Percentiles rank a stretch among this genome's conserved stretches.
Conservation (phyloP, 345 rosid species). For the Brassica cretica region DNA sequence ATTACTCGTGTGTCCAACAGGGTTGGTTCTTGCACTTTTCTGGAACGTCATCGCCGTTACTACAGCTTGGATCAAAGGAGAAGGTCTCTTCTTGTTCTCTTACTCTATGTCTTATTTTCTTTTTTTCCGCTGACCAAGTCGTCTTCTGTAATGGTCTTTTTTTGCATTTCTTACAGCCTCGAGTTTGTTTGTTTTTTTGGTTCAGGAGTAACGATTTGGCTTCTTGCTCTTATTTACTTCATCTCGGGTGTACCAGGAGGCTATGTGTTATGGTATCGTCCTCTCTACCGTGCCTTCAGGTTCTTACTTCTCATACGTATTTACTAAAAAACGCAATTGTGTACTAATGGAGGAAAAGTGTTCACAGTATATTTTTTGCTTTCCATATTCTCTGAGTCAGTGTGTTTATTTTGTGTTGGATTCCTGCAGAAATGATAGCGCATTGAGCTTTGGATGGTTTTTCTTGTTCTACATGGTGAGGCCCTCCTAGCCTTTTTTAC, state of each 20-base stretch:
- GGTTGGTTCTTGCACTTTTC: conserved; percentile 70
- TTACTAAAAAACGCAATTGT: background rate
- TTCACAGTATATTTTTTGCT: background rate
- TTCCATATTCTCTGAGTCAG: background rate
- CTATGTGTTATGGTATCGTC: conserved; percentile 92
- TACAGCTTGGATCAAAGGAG: conserved; percentile 85
- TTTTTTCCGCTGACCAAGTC: background rate
- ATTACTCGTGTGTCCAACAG: conserved; percentile 46
- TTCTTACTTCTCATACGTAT: conserved; percentile 31
- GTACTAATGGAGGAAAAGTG: background rate
- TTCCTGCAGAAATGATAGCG: conserved; percentile 81
- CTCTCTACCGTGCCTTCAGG: conserved; percentile 93
- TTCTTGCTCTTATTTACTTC: conserved; percentile 91
- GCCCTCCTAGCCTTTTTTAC: background rate
- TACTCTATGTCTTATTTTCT: background rate
- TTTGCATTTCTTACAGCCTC: conserved; percentile 2
- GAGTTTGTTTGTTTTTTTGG: background rate
- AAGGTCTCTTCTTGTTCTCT: conserved; percentile 49
- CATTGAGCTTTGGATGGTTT: conserved; percentile 82
- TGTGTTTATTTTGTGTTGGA: background rate
- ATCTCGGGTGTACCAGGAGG: conserved; percentile 90
- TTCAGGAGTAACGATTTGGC: conserved; percentile 86
- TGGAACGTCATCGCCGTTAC: conserved; percentile 88
- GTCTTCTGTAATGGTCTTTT: conserved; percentile 2
- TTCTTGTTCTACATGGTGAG: conserved; percentile 75